phyloP scores from a whole-genome alignment of 129 eudicot genomes.

The Flaveria bidentis region DNA sequence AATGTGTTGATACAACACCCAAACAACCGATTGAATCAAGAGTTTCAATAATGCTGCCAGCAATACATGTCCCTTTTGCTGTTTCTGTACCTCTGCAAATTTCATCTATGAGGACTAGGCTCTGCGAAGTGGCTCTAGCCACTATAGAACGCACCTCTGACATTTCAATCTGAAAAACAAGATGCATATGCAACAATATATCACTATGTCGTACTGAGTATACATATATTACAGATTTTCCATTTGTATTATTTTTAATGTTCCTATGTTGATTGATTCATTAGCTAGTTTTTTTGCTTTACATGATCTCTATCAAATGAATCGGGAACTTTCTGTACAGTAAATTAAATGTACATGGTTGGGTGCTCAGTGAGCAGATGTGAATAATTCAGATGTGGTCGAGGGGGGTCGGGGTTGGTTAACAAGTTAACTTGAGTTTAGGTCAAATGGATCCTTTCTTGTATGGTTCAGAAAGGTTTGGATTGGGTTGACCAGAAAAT shows the following conservation, averaged over 20 bases:
- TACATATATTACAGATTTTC: background rate
- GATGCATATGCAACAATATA: background rate
- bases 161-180: slow-evolving; percentile 80
- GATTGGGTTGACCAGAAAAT: no score
- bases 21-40: slow-evolving; percentile 77
- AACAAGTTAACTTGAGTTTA: no score
- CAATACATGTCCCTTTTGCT: slow-evolving; percentile 94
- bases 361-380: background rate
- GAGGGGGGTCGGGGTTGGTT: background rate
- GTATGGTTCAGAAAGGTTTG: no score
- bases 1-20: slow-evolving; percentile 88
- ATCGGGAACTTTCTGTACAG: background rate
- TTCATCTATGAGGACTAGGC: slow-evolving; percentile 95
- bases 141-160: slow-evolving; percentile 88
- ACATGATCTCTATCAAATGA: background rate
- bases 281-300: slow-evolving; percentile 6
- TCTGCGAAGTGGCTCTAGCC: slow-evolving; percentile 70
- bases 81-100: slow-evolving; percentile 98
- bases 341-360: background rate
- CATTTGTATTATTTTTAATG: background rate
- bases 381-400: background rate
- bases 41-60: slow-evolving; percentile 86
- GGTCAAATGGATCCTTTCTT: no score
- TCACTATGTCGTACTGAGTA: background rate
- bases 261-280: background rate